Percentiles rank a stretch among this genome's conserved stretches.
These are phyloP conservation scores for Camelina laxa DNA, from an alignment of 345 rosid species.

Conservation along the genomic window DNA sequence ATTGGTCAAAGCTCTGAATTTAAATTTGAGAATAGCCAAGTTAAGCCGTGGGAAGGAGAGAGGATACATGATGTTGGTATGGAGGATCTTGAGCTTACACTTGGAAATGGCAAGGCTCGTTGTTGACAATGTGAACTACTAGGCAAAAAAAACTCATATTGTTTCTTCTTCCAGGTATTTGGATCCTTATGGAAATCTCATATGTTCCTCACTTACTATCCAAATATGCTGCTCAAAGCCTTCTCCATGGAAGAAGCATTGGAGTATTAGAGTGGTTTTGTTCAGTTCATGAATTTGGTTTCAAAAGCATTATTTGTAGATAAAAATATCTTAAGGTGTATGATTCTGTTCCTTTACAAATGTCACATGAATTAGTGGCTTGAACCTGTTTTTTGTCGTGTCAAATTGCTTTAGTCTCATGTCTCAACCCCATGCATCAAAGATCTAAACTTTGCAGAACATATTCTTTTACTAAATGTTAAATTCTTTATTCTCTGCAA, in stretches of 20 bases:
- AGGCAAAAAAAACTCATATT: no score
- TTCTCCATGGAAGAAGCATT: slow-evolving; percentile 44
- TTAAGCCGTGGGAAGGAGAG: slow-evolving; percentile 99
- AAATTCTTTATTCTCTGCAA: slow-evolving; percentile 27
- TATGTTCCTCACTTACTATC: slow-evolving; percentile 24
- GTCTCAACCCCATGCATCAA: slow-evolving; percentile 10
- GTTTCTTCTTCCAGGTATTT: slow-evolving; percentile 28
- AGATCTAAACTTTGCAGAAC: slow-evolving; percentile 18
- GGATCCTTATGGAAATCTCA: slow-evolving; percentile 24
- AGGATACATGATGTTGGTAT: slow-evolving; percentile 91
- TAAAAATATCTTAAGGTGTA: slow-evolving; percentile 44
- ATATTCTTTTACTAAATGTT: slow-evolving; percentile 16
- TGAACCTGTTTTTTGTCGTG: slow-evolving; percentile 33
- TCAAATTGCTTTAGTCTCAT: slow-evolving; percentile 14
- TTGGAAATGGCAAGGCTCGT: slow-evolving; percentile 77
- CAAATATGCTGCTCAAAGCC: slow-evolving; percentile 32
- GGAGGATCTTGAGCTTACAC: slow-evolving; percentile 97
- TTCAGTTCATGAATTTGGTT: slow-evolving; percentile 35
- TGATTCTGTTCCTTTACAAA: slow-evolving; percentile 37
- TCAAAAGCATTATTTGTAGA: slow-evolving; percentile 61
- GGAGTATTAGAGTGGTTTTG: not conserved
- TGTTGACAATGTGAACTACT: slow-evolving; percentile 38
- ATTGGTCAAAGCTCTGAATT: slow-evolving; percentile 71
- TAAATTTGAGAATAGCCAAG: slow-evolving; percentile 77
- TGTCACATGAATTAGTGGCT: slow-evolving; percentile 42